Base-by-base conservation (phyloP, 2,329 filamentous ascomycete genomes). In the Calonectria naviculata region DNA sequence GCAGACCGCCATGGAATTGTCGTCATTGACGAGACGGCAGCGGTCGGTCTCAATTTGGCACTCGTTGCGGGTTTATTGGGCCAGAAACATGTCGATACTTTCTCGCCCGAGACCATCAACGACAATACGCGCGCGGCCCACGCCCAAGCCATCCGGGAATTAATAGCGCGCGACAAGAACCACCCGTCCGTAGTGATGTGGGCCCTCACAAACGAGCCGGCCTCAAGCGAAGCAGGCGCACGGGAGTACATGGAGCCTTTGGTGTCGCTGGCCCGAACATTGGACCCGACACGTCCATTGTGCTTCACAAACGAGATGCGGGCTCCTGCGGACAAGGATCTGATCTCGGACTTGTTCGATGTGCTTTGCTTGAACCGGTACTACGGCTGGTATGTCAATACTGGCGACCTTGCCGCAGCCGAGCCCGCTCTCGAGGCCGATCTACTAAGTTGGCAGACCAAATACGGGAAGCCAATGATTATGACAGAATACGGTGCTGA, bases 331-430 rank as follows among this genome's bases (percentile, higher is more conserved):
- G n/a, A 73, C 8, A 63, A 31, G 10, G 71, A 73, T 36, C 12
- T 67, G 1, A 73, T 73, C n/a, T 26, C 69, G 0, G 65, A 73
- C 24, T 49, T 73, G 5, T 73, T 71, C 13, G 71, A 73, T 26
- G 69, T 73, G 1, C 17, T 73, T 15, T 71, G 68, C 36, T 38
- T 71, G 1, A 73, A 73, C 17, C 69, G 71, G 5, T 73, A 73
- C 34, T 73, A 73, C n/a, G 71, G 71, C 5, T 73, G 71, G 71
- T 73, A 73, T 24, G 9, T 58, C 2, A 41, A 69, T 13, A 71
- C 65, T 1, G 71, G 71, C 1, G 69, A 73, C 17, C 41, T 71
- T 1, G 69, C 62, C 4, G 54, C 54, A 28, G 71, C 71, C 15
- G 71, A 73, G 28, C 21, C 46, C 9, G 71, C 38, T 1, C 26